phyloP scores from a whole-genome alignment of 2,329 filamentous ascomycete species.

The Fusarium virguliforme region DNA sequence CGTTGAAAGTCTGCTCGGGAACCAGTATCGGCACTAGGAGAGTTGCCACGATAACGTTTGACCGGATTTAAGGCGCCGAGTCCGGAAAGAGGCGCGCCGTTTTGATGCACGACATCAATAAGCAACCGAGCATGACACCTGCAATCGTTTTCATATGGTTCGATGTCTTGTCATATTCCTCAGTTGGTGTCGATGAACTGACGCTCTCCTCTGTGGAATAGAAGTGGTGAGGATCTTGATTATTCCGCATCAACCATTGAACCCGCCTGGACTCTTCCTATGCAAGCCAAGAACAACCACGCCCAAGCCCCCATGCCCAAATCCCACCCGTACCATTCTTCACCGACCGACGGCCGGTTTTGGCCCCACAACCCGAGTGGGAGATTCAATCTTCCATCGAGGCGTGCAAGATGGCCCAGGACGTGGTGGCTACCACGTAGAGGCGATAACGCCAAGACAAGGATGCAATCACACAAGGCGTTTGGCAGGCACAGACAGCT shows the following conservation, averaged over 20 bases:
- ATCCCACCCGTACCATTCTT: not conserved
- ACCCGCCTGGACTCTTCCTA: not conserved
- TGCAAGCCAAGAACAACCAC: not conserved
- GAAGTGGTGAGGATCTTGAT: not conserved
- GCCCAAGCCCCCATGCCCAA: not conserved
- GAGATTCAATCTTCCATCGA: not conserved
- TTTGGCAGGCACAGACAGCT: conserved; percentile 1
- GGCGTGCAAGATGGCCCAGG: not conserved
- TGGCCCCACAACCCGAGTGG: conserved; percentile 8
- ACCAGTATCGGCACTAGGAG: conserved; percentile 8
- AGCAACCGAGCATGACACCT: conserved; percentile 4
- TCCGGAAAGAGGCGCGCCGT: not conserved
- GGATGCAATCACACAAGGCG: conserved; percentile 14
- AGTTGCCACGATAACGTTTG: conserved; percentile 6
- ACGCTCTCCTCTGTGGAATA: too few species aligned
- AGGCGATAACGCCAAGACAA: conserved; percentile 8
- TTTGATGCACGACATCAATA: conserved; percentile 3
- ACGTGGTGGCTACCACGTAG: conserved; percentile 12
- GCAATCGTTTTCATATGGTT: not conserved
- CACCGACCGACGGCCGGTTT: not conserved
- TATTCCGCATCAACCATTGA: not conserved
- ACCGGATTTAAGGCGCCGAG: not conserved
- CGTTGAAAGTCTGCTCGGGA: not conserved
- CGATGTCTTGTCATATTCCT: not conserved
- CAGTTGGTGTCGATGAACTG: too few species aligned